phyloP scores from a whole-genome alignment of 495 filamentous ascomycete species.

The Penicillium paradoxum region DNA sequence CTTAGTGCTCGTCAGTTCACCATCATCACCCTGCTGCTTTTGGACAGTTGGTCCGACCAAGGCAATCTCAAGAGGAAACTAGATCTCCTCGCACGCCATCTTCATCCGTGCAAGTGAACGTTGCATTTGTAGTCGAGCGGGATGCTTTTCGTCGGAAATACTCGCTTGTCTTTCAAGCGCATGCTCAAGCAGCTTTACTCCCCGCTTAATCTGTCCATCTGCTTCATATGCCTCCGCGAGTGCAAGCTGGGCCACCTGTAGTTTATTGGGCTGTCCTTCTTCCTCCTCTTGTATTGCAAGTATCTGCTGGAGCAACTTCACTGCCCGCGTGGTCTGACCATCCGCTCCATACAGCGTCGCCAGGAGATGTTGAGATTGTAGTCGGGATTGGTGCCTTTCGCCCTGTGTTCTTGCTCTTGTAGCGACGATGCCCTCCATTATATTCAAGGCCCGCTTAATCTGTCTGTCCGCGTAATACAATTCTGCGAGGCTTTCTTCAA shows the following conservation, averaged over 20 bases:
- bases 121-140: too few species aligned
- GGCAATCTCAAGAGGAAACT: too few species aligned
- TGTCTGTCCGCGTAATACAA: slow-evolving; percentile 25
- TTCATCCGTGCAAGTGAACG: too few species aligned
- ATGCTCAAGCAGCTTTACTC: slow-evolving; percentile 27
- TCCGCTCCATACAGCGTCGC: slow-evolving; percentile 20
- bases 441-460: slow-evolving; percentile 25
- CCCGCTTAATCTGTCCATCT: slow-evolving; percentile 26
- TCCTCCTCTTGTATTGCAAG: slow-evolving; percentile 22
- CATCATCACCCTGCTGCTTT: too few species aligned
- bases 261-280: too few species aligned
- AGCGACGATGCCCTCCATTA: slow-evolving; percentile 23
- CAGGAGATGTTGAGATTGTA: slow-evolving; percentile 27
- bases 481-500: slow-evolving; percentile 22
- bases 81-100: too few species aligned
- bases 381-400: slow-evolving; percentile 23
- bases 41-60: too few species aligned
- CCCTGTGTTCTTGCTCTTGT: slow-evolving; percentile 14
- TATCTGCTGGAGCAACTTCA: slow-evolving; percentile 27
- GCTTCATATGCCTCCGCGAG: slow-evolving; percentile 21
- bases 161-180: slow-evolving; percentile 21
- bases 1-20: too few species aligned
- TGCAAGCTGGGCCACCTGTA: too few species aligned
- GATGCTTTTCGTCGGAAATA: slow-evolving; percentile 21
- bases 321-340: slow-evolving; percentile 26